phyloP scores from a whole-genome alignment of 2,329 filamentous ascomycete species.

The Botrytis galanthina region DNA sequence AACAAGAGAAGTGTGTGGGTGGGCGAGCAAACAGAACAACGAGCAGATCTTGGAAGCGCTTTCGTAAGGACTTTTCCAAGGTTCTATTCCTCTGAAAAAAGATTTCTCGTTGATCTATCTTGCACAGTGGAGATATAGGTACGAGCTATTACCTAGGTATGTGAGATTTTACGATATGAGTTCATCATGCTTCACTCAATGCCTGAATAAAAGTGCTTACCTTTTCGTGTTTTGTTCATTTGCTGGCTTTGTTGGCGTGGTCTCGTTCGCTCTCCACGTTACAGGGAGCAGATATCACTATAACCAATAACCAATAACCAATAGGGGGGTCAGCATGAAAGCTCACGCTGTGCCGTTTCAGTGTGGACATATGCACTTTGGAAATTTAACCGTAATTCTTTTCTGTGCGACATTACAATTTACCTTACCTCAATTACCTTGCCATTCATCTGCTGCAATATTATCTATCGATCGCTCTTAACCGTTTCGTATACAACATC shows the following conservation, averaged over 20 bases:
- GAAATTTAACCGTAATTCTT: constrained; percentile 7
- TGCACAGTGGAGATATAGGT: constrained; percentile 1
- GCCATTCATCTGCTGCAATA: not conserved
- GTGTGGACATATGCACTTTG: not conserved
- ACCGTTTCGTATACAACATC: constrained; percentile 13
- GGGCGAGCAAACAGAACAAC: not conserved
- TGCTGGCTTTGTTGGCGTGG: constrained; percentile 16
- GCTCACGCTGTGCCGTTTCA: constrained; percentile 20
- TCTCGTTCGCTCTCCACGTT: constrained; percentile 12
- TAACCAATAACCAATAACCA: constrained; percentile 6
- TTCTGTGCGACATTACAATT: constrained; percentile 14
- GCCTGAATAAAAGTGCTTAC: constrained; percentile 10
- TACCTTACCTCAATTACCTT: not conserved
- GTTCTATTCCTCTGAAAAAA: not conserved
- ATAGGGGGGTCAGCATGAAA: constrained; percentile 18
- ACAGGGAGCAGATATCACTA: constrained; percentile 18
- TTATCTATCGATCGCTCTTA: not conserved
- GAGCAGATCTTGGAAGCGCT: not conserved
- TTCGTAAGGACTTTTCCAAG: not conserved
- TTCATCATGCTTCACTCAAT: constrained; percentile 1
- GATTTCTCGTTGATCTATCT: not conserved
- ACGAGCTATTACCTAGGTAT: not conserved
- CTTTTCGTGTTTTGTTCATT: constrained; percentile 7
- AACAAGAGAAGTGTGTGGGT: not conserved
- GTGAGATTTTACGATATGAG: constrained; percentile 14